These are phyloP conservation scores for Phalaenopsis hybrid DNA, from an alignment of 116 monocot species.

Conservation along the genomic window DNA sequence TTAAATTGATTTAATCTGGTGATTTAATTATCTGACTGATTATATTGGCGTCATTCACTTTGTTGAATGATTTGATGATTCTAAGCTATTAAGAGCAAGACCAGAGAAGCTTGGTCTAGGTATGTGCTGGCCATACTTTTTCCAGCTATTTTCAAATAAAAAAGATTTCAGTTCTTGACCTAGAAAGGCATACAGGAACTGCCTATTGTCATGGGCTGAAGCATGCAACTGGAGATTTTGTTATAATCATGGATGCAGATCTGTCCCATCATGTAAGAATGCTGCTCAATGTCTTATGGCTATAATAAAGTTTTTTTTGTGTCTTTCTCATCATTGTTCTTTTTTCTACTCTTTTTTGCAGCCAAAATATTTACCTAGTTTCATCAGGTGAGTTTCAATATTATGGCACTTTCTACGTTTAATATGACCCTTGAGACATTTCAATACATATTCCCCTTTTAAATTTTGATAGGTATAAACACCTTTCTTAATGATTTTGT, in stretches of 20 bases:
- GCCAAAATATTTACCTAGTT: slow-evolving; percentile 91
- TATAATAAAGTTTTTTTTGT: neutral
- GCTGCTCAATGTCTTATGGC: neutral
- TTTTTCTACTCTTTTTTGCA: slow-evolving; percentile 33
- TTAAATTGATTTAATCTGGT: neutral
- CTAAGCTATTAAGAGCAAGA: slow-evolving; percentile 73
- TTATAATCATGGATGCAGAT: slow-evolving; percentile 98
- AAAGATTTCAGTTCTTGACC: slow-evolving; percentile 3
- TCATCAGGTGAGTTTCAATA: slow-evolving; percentile 62
- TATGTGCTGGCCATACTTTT: slow-evolving; percentile 17
- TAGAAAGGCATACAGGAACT: slow-evolving; percentile 52
- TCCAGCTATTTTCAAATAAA: neutral
- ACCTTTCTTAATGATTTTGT: neutral
- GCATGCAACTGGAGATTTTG: slow-evolving; percentile 92
- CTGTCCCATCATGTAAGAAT: slow-evolving; percentile 87
- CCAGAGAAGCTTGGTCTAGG: slow-evolving; percentile 93
- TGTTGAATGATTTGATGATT: slow-evolving; percentile 10
- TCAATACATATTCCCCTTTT: neutral
- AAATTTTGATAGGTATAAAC: neutral
- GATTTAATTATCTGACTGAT: neutral
- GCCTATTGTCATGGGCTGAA: slow-evolving; percentile 89
- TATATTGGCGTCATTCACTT: slow-evolving; percentile 4
- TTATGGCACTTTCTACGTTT: neutral
- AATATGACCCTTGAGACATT: neutral
- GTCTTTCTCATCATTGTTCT: slow-evolving; percentile 3